Conservation (phyloP, 306 rosid genomes). For the Vachellia pachyceras region DNA sequence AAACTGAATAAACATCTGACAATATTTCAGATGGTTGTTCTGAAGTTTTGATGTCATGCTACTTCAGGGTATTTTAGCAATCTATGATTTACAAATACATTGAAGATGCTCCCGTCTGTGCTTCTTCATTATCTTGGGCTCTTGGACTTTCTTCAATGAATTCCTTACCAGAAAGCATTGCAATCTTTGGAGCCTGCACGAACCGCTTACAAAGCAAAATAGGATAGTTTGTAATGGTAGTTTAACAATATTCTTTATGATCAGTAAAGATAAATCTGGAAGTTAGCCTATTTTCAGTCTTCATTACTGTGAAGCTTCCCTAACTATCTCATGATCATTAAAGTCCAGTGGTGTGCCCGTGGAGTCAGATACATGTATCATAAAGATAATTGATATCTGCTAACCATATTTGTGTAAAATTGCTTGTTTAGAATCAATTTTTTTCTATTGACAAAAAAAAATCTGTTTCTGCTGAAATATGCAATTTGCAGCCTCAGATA, state of each 20-base stretch:
- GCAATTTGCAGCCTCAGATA: background rate
- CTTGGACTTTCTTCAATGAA: background rate
- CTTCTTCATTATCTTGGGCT: background rate
- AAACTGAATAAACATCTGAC: slow-evolving; percentile 23
- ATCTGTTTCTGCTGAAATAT: background rate
- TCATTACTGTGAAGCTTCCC: background rate
- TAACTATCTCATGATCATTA: background rate
- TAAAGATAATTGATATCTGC: background rate
- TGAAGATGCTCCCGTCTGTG: slow-evolving; percentile 18
- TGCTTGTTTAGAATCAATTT: background rate
- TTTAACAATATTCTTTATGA: background rate
- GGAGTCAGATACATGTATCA: background rate
- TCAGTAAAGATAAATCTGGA: background rate
- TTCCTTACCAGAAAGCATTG: background rate
- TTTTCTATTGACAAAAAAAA: background rate
- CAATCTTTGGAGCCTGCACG: background rate
- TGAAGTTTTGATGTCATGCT: slow-evolving; percentile 29
- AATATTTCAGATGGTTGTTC: slow-evolving; percentile 24
- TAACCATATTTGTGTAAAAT: background rate
- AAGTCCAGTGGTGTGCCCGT: background rate
- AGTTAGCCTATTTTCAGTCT: background rate
- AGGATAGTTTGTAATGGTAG: background rate
- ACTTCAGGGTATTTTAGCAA: background rate
- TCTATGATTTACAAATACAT: slow-evolving; percentile 28
- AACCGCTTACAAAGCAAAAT: background rate